Evolutionary conservation across 148 eudicot genomes (phyloP).

Genomic region (Drosera capensis): DNA sequence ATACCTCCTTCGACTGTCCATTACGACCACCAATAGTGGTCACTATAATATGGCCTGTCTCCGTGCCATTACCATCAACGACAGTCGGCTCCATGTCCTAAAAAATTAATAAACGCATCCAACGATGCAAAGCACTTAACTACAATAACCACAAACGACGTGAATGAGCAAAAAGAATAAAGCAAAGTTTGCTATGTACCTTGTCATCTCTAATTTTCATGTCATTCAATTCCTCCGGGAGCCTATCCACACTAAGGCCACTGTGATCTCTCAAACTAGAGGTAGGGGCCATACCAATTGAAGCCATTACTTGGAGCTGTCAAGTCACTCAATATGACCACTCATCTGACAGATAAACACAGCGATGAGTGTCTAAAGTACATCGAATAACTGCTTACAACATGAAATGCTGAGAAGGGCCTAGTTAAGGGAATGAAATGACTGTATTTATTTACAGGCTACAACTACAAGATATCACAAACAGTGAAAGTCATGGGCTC

Average conservation of each 20-base stretch:
- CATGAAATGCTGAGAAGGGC: no score
- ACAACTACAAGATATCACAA: no score
- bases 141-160: not conserved
- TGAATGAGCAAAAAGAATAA: not conserved
- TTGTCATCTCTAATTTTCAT: slow-evolving; percentile 65
- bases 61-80: slow-evolving; percentile 32
- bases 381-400: no score
- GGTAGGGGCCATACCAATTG: slow-evolving; percentile 30
- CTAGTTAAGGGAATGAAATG: no score
- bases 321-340: not conserved
- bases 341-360: no score
- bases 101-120: not conserved
- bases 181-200: slow-evolving; percentile 11
- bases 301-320: slow-evolving; percentile 26
- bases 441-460: no score
- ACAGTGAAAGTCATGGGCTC: no score
- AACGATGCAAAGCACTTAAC: not conserved
- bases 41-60: slow-evolving; percentile 34
- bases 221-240: slow-evolving; percentile 53
- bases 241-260: slow-evolving; percentile 28
- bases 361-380: no score
- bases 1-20: slow-evolving; percentile 41
- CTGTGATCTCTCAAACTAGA: slow-evolving; percentile 33
- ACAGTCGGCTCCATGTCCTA: slow-evolving; percentile 30
- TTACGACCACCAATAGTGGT: slow-evolving; percentile 40